These are phyloP conservation scores for Diversispora epigaea DNA, from an alignment of 192 early-diverging fungal species.

Conservation along the genomic window DNA sequence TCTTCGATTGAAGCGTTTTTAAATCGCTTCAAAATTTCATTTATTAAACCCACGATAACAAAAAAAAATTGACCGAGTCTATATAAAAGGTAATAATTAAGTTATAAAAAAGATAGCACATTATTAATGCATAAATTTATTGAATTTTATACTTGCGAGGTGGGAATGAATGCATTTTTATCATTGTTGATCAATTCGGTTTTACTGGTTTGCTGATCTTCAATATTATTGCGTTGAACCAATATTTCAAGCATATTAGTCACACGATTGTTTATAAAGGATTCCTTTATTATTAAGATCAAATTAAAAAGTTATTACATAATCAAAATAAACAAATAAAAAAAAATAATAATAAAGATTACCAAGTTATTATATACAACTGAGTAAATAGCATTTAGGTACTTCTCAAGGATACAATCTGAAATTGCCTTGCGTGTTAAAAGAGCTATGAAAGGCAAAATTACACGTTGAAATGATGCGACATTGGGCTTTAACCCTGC, in stretches of 20 bases:
- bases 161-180: conserved; percentile 10
- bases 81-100: neutral
- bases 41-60: conserved; percentile 37
- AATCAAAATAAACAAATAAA: neutral
- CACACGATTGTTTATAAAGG: conserved; percentile 24
- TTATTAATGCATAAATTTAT: neutral
- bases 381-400: conserved; percentile 37
- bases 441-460: conserved; percentile 42
- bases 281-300: conserved; percentile 29
- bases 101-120: neutral
- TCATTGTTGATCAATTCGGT: neutral
- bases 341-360: neutral
- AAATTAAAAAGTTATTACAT: neutral
- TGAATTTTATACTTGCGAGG: conserved; percentile 14
- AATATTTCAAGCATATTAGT: conserved; percentile 28
- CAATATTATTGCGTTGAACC: conserved; percentile 31
- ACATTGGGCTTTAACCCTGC: neutral
- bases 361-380: conserved; percentile 35
- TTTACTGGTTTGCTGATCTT: neutral
- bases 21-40: conserved; percentile 39
- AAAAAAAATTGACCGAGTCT: conserved; percentile 33
- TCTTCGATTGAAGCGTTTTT: conserved; percentile 33
- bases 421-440: conserved; percentile 39
- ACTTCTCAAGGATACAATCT: conserved; percentile 36
- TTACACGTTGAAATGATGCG: conserved; percentile 42